These are phyloP conservation scores for Spongospora subterranea DNA, from an alignment of 208 protist species.

Conservation along the genomic window DNA sequence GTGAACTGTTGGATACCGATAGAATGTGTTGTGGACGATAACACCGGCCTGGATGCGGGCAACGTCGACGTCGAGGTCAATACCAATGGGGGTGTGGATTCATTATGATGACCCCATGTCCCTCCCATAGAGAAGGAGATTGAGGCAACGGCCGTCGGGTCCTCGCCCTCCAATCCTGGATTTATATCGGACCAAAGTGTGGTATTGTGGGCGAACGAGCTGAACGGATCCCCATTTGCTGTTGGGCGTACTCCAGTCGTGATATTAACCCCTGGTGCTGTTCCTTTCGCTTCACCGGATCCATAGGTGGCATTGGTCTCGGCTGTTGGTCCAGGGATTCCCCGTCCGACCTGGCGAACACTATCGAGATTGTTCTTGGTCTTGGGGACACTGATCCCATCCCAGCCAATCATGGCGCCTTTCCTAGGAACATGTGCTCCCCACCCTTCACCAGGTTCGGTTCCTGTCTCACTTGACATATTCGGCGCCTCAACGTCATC, in stretches of 20 bases:
- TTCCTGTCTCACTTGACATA: neutral
- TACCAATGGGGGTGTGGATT: neutral
- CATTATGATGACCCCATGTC: neutral
- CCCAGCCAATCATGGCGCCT: neutral
- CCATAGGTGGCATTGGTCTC: neutral
- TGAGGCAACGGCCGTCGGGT: neutral
- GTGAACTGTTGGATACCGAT: neutral
- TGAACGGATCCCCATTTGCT: neutral
- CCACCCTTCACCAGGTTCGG: neutral
- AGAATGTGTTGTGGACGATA: neutral
- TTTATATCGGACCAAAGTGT: neutral
- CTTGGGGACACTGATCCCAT: neutral
- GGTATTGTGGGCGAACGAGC: neutral
- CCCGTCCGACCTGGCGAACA: neutral
- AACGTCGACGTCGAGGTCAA: conserved; percentile 10
- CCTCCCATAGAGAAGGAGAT: neutral
- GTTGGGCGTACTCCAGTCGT: neutral
- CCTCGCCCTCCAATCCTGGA: neutral
- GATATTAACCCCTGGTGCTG: neutral
- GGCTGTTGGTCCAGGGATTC: neutral
- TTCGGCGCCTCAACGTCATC: neutral
- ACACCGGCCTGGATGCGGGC: neutral
- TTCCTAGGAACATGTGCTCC: neutral
- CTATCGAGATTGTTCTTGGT: conserved; percentile 6
- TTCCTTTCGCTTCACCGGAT: neutral